Base-by-base conservation (phyloP, 371 early-diverging fungal genomes). In the Smittium culicis region DNA sequence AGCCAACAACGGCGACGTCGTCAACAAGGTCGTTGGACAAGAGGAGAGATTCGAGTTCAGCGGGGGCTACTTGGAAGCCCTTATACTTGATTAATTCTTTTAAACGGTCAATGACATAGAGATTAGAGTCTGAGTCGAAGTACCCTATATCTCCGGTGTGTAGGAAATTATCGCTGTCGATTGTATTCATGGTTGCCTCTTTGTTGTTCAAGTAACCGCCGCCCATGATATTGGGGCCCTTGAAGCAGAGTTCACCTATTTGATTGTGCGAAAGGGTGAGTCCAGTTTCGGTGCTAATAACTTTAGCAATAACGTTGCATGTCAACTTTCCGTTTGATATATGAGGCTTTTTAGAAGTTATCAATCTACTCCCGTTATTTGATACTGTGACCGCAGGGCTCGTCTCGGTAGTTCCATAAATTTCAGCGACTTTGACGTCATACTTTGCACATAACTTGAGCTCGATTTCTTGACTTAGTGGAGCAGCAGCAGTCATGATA, bases 131-230 rank as follows among this genome's bases (percentile, higher is more conserved):
- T 31, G 77, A 72, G 61, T 88, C 83, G 59, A 93, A 70, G n/a
- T 73, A 73, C 28, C 88, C 94, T 71, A 97, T 83, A 71, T 96
- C 99, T 5, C 96, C 94, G 2, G 98, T 93, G 74, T 87, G 85
- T 69, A 96, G 81, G 94, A 94, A 99, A 2, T 92, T 92, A 62
- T 92, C 94, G 0, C 77, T 70, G 17, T 86, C 87, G 30, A 94
- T 72, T 0, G 86, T 77, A 66, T 89, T 87, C 35, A 75, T 72
- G 3, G 94, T 96, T 34, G 87, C 79, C 56, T 80, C 84, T 0
- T 82, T 81, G 35, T 88, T 84, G 72, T 92, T 92, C 74, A 75
- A 81, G 68, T 92, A 93, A 0, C 89, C 90, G 2, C 92, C 92
- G 35, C 81, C 79, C 80, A 92, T 88, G 28, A 94, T 79, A 66